phyloP scores from a whole-genome alignment of 208 protist genomes.

The Vickermania ingenoplastis region DNA sequence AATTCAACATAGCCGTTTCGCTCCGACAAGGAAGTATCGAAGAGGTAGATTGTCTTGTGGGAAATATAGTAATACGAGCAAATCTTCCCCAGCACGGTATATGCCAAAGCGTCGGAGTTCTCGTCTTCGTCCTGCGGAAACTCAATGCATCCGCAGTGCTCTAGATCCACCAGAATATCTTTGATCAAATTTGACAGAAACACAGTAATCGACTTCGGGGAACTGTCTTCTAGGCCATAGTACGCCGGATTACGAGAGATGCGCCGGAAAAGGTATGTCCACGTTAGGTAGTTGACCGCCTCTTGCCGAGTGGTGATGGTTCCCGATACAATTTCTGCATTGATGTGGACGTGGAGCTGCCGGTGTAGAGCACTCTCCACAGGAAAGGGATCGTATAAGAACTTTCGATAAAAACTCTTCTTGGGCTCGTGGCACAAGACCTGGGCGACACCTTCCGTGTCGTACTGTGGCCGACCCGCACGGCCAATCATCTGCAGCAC shows the following conservation, averaged over 20 bases:
- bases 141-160: slow-evolving; percentile 79
- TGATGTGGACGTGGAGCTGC: slow-evolving; percentile 97
- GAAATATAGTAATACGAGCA: slow-evolving; percentile 99
- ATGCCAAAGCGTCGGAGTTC: slow-evolving; percentile 57
- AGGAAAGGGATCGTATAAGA: slow-evolving; percentile 99
- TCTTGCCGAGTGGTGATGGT: slow-evolving; percentile 93
- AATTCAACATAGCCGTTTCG: slow-evolving; percentile 50
- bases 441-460: slow-evolving; percentile 93
- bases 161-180: slow-evolving; percentile 71
- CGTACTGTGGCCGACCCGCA: slow-evolving; percentile 96
- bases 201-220: slow-evolving; percentile 72
- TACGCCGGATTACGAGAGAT: slow-evolving; percentile 97
- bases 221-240: slow-evolving; percentile 94
- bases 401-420: slow-evolving; percentile 99
- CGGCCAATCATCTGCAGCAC: slow-evolving; percentile 99
- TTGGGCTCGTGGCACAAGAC: slow-evolving; percentile 97
- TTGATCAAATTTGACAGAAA: slow-evolving; percentile 82
- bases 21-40: slow-evolving; percentile 69
- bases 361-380: slow-evolving; percentile 96
- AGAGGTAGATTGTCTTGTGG: slow-evolving; percentile 90
- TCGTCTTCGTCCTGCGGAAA: slow-evolving; percentile 23
- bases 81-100: slow-evolving; percentile 92
- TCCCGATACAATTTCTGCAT: slow-evolving; percentile 96
- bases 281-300: slow-evolving; percentile 98
- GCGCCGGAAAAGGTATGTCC: slow-evolving; percentile 98